A percentile compares a stretch with the other conserved stretches of the same genome.
These are phyloP conservation scores for Trichoderma oligosporum DNA, from an alignment of 2,329 filamentous ascomycete species.

Conservation along the genomic window DNA sequence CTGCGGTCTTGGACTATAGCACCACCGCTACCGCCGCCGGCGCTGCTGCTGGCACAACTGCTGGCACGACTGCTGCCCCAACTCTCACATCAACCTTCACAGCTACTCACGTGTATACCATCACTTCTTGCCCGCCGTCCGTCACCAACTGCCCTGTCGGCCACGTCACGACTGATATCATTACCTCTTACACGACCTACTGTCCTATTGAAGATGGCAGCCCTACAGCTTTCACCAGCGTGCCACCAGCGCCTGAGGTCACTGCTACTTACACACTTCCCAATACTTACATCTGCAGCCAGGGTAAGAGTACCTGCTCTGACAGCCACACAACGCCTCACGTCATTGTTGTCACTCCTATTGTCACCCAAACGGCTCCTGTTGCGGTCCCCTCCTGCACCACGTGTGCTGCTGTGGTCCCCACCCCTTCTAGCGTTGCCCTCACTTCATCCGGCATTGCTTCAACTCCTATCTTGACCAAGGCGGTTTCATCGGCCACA, in stretches of 20 bases:
- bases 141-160: slow-evolving; percentile 28
- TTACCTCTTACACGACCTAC: slow-evolving; percentile 25
- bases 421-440: slow-evolving; percentile 21
- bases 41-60: too few relatives aligned
- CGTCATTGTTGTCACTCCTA: slow-evolving; percentile 28
- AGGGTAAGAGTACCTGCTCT: slow-evolving; percentile 30
- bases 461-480: slow-evolving; percentile 21
- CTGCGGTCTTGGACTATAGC: not conserved
- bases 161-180: slow-evolving; percentile 26
- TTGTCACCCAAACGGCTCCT: slow-evolving; percentile 19
- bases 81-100: slow-evolving; percentile 30
- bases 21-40: slow-evolving; percentile 21
- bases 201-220: slow-evolving; percentile 11
- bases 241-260: slow-evolving; percentile 24
- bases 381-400: slow-evolving; percentile 27
- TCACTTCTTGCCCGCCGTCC: slow-evolving; percentile 32
- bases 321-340: slow-evolving; percentile 25
- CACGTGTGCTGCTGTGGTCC: slow-evolving; percentile 24
- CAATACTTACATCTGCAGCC: slow-evolving; percentile 28
- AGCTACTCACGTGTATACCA: slow-evolving; percentile 30
- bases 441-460: slow-evolving; percentile 22
- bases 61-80: slow-evolving; percentile 19
- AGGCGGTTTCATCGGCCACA: slow-evolving; percentile 3
- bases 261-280: slow-evolving; percentile 31
- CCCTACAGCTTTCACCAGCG: not conserved